Evolutionary conservation across 495 filamentous ascomycete species (phyloP).

Genomic region (Pyronema omphalodes): DNA sequence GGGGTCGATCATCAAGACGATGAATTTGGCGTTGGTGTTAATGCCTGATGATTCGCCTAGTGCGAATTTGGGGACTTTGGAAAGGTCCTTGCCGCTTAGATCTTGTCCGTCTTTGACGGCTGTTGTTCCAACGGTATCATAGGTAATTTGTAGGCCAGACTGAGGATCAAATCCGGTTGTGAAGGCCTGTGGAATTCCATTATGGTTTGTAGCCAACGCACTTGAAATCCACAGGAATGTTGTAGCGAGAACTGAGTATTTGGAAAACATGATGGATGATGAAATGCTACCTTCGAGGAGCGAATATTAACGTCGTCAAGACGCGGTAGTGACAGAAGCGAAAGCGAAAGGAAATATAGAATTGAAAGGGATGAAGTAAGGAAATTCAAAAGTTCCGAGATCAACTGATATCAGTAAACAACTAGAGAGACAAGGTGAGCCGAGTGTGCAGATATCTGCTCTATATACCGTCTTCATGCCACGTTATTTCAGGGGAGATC

Average conservation of each 20-base stretch:
- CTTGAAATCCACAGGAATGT: constrained; percentile 10
- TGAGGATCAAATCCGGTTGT: constrained; percentile 8
- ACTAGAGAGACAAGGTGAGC: too few species aligned
- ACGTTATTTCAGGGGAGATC: too few species aligned
- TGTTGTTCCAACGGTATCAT: not conserved
- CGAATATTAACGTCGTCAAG: constrained; percentile 10
- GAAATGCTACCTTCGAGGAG: constrained; percentile 9
- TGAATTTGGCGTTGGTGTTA: constrained; percentile 14
- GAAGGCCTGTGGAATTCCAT: constrained; percentile 11
- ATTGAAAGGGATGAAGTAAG: constrained; percentile 1
- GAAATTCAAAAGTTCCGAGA: too few species aligned
- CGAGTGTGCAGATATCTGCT: too few species aligned
- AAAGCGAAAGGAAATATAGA: constrained; percentile 7
- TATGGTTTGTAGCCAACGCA: constrained; percentile 8
- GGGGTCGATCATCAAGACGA: constrained; percentile 19
- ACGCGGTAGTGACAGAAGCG: constrained; percentile 9
- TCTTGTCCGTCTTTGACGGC: constrained; percentile 10
- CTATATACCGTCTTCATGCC: too few species aligned
- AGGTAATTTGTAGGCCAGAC: constrained; percentile 7
- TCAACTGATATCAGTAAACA: too few species aligned
- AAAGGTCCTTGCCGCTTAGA: not conserved
- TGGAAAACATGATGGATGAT: constrained; percentile 13
- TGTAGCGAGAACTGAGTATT: constrained; percentile 5
- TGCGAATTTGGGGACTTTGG: constrained; percentile 13
- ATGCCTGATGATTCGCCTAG: constrained; percentile 20